phyloP scores from a whole-genome alignment of 2,329 filamentous ascomycete genomes.

The Hymenotorrendiella dingleyae region DNA sequence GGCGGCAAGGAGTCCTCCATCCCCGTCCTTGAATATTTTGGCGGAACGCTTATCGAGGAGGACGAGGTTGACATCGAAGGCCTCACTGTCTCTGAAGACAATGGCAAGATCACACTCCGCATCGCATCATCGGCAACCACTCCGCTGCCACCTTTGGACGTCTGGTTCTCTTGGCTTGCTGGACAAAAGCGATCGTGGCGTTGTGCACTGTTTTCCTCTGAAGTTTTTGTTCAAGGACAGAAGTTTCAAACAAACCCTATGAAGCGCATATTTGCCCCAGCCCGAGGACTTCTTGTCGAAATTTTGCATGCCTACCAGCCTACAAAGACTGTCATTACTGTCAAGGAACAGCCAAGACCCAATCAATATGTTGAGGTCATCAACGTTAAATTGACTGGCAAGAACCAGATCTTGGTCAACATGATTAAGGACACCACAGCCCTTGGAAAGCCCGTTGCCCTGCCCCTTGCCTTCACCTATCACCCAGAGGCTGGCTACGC shows the following conservation, averaged over 20 bases:
- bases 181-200: slow-evolving; percentile 86
- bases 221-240: slow-evolving; percentile 90
- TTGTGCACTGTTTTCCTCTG: slow-evolving; percentile 87
- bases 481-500: slow-evolving; percentile 94
- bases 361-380: slow-evolving; percentile 86
- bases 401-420: slow-evolving; percentile 78
- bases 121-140: slow-evolving; percentile 70
- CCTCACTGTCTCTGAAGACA: slow-evolving; percentile 74
- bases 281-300: slow-evolving; percentile 83
- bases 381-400: slow-evolving; percentile 68
- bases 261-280: slow-evolving; percentile 82
- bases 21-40: slow-evolving; percentile 90
- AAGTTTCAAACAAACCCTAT: slow-evolving; percentile 97
- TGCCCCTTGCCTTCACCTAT: slow-evolving; percentile 87
- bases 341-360: slow-evolving; percentile 80
- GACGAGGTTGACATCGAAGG: slow-evolving; percentile 77
- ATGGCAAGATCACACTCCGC: slow-evolving; percentile 76
- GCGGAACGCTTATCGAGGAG: slow-evolving; percentile 75
- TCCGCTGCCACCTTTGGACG: slow-evolving; percentile 69
- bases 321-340: slow-evolving; percentile 73
- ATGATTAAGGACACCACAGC: slow-evolving; percentile 92
- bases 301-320: slow-evolving; percentile 77
- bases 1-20: slow-evolving; percentile 65
- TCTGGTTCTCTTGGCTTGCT: slow-evolving; percentile 84
- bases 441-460: slow-evolving; percentile 70